Evolutionary conservation across 495 filamentous ascomycete species (phyloP), one percentile per base, ranked within the genome.

Genomic region (Podospora conica): DNA sequence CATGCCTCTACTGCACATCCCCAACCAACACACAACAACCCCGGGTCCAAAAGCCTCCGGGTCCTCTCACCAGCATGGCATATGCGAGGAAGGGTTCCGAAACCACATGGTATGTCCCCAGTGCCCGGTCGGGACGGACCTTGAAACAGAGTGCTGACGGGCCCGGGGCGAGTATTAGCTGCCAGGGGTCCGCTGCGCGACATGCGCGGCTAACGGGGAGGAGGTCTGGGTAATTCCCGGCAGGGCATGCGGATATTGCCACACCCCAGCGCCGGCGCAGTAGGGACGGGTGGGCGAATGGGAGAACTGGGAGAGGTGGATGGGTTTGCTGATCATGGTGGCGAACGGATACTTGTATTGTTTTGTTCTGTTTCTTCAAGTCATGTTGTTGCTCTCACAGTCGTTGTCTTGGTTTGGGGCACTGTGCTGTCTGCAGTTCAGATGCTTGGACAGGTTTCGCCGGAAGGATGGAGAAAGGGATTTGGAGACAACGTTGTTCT

Each of bases 191-290:
- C 69, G 62, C 10, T 77, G 75, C 58, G 64, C 55, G 2, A 75
- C 64, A 1, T 77, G 75, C 57, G 73, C 75, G 53, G 74, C 71
- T 21, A 81, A 81, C 53, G 82, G 82, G 40, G 68, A 76, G 27
- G 82, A 83, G 48, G 76, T 81, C 54, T 84, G 82, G 82, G 81
- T 84, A 55, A 75, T 82, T 48, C 80, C 80, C 2, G 81, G 82
- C 53, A 71, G 76, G 48, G 69, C 75, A 21, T 84, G 82, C 61
- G 73, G 73, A 11, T 75, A 79, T 60, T 84, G 82, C 69, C 74
- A 79, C 27, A 82, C 80, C 0, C 70, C 75, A 2, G 68, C 70
- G 0, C 58, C 68, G 9, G 57, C 65, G 5, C 20, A 56, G 22
- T 54, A 53, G n/a, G 7, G 22, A 6, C 25, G 25, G 6, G 6